phyloP scores from a whole-genome alignment of 83 land plant species.

The Thuja plicata region DNA sequence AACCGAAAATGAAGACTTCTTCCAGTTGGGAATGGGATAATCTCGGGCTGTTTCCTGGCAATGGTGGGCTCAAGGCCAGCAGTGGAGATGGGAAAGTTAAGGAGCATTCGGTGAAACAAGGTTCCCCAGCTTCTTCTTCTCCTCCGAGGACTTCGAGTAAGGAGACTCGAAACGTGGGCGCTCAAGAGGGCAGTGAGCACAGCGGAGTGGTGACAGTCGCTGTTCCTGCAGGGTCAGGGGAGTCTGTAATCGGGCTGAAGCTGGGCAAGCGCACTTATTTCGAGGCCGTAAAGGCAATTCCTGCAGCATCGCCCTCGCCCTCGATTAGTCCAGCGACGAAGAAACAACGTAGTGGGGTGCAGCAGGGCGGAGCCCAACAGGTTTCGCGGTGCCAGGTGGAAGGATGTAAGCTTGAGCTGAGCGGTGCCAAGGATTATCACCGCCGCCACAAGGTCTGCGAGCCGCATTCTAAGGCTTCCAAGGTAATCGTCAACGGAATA shows the following conservation, averaged over 20 bases:
- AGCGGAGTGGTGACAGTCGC: not conserved
- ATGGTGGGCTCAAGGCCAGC: not conserved
- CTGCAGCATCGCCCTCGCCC: not conserved
- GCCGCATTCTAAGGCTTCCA: slow-evolving; percentile 46
- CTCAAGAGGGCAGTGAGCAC: not conserved
- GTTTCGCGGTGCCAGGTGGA: slow-evolving; percentile 47
- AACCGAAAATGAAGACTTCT: not conserved
- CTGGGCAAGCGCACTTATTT: slow-evolving; percentile 37
- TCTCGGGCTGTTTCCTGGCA: not conserved
- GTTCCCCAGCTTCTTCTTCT: not conserved
- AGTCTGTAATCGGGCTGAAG: slow-evolving; percentile 17
- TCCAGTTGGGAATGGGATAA: not conserved
- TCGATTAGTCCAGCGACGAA: not conserved
- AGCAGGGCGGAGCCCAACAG: slow-evolving; percentile 18
- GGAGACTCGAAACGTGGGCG: not conserved
- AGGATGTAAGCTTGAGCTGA: slow-evolving; percentile 34
- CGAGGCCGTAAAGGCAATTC: slow-evolving; percentile 10
- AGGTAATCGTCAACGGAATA: slow-evolving; percentile 29
- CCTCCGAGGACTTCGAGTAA: not conserved
- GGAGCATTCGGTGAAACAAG: not conserved
- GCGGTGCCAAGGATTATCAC: slow-evolving; percentile 40
- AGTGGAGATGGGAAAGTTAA: not conserved
- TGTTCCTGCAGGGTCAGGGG: slow-evolving; percentile 2
- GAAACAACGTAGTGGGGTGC: slow-evolving; percentile 17
- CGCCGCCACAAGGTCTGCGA: slow-evolving; percentile 58